phyloP scores from a whole-genome alignment of 345 rosid genomes.

The Hypericum perforatum region DNA sequence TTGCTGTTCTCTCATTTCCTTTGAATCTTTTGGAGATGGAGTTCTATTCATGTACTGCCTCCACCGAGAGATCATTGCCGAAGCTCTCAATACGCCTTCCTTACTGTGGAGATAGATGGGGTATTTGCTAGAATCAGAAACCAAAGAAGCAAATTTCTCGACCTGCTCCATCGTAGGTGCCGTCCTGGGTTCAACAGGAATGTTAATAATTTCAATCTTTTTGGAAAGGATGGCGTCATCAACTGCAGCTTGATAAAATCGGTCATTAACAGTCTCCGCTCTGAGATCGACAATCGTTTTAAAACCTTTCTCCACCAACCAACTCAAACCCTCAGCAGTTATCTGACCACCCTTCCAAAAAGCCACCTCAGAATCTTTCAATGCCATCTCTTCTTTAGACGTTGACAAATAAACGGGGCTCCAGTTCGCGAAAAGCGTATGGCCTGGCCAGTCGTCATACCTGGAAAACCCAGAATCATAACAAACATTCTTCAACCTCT shows the following conservation, averaged over 20 bases:
- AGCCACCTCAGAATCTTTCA: slow-evolving; percentile 52
- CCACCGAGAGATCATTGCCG: slow-evolving; percentile 92
- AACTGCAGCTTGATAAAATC: slow-evolving; percentile 56
- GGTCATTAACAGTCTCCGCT: slow-evolving; percentile 72
- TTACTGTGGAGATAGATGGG: slow-evolving; percentile 89
- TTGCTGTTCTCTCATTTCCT: slow-evolving; percentile 15
- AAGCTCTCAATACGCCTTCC: slow-evolving; percentile 87
- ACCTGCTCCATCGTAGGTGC: slow-evolving; percentile 91
- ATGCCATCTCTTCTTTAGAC: slow-evolving; percentile 38
- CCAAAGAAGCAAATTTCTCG: slow-evolving; percentile 74
- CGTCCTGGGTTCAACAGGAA: slow-evolving; percentile 72
- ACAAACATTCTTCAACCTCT: slow-evolving; percentile 86
- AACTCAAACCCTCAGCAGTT: slow-evolving; percentile 72
- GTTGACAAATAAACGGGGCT: slow-evolving; percentile 52
- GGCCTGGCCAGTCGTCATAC: slow-evolving; percentile 56
- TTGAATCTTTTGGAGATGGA: slow-evolving; percentile 15
- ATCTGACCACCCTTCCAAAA: slow-evolving; percentile 94
- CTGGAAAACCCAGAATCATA: slow-evolving; percentile 83
- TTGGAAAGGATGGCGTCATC: slow-evolving; percentile 50
- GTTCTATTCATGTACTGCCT: slow-evolving; percentile 71
- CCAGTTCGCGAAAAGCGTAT: slow-evolving; percentile 73
- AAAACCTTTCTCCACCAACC: slow-evolving; percentile 69
- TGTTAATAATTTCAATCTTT: slow-evolving; percentile 50
- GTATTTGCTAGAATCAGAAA: slow-evolving; percentile 57
- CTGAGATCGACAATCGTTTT: slow-evolving; percentile 83